These are phyloP conservation scores for Begonia masoniana DNA, from an alignment of 306 rosid genomes.

Conservation along the genomic window DNA sequence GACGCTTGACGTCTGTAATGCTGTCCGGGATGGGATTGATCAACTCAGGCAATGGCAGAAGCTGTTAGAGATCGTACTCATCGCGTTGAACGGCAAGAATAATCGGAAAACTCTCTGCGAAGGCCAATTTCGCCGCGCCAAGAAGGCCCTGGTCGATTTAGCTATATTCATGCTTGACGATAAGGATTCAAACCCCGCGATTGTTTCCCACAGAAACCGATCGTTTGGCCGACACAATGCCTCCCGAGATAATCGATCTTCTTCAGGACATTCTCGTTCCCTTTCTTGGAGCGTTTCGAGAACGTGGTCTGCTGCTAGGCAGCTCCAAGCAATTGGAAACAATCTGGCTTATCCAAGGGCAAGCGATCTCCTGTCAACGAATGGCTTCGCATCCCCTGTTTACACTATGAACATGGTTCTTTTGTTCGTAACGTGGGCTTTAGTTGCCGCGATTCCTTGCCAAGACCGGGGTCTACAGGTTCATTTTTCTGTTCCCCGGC, in stretches of 20 bases:
- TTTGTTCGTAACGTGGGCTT: conserved; percentile 71
- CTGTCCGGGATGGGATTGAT: conserved; percentile 82
- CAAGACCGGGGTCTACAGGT: conserved; percentile 80
- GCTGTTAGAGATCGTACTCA: conserved; percentile 55
- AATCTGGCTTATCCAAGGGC: conserved; percentile 50
- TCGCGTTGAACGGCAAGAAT: conserved; percentile 40
- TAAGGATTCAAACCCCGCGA: conserved; percentile 35
- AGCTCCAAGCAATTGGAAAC: conserved; percentile 70
- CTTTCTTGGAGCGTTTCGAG: conserved; percentile 91
- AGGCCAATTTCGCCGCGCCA: conserved; percentile 83
- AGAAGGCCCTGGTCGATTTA: conserved; percentile 67
- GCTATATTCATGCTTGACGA: conserved; percentile 81
- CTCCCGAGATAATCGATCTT: conserved; percentile 32
- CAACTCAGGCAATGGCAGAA: conserved; percentile 74
- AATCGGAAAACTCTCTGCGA: conserved; percentile 45
- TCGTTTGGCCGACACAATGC: conserved; percentile 57
- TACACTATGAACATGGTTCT: conserved; percentile 48
- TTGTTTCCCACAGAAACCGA: conserved; percentile 50
- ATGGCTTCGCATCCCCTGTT: conserved; percentile 48
- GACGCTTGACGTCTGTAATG: conserved; percentile 82
- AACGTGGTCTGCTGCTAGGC: conserved; percentile 85
- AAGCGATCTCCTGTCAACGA: conserved; percentile 40
- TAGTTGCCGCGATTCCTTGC: conserved; percentile 96
- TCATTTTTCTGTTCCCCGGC: conserved; percentile 42
- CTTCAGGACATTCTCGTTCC: conserved; percentile 55